A percentile compares a stretch with the other conserved stretches of the same genome.
phyloP scores from a whole-genome alignment of 495 filamentous ascomycete genomes.

The Staphylotrichum tortipilum region DNA sequence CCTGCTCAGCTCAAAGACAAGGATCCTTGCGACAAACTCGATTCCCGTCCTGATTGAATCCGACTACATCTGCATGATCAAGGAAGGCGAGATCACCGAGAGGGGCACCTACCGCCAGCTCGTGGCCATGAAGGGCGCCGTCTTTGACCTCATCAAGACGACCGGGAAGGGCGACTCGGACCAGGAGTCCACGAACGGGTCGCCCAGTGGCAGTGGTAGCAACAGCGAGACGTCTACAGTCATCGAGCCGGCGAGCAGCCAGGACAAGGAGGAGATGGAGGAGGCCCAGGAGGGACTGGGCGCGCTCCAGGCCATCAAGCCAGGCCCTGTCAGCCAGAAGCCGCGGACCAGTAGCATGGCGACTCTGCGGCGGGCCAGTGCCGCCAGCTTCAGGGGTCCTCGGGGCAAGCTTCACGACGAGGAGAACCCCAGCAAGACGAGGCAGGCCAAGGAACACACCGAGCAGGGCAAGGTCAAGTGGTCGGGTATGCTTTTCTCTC shows the following conservation, averaged over 20 bases:
- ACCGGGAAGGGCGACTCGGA: constrained; percentile 47
- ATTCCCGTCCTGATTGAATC: constrained; percentile 81
- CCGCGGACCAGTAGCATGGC: constrained; percentile 59
- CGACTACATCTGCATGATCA: constrained; percentile 74
- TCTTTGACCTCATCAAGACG: constrained; percentile 76
- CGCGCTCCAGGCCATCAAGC: constrained; percentile 63
- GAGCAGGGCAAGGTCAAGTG: constrained; percentile 98
- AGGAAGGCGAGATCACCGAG: constrained; percentile 77
- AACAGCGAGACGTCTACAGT: constrained; percentile 53
- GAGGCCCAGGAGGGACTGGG: constrained; percentile 61
- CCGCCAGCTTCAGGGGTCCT: constrained; percentile 80
- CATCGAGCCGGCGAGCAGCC: constrained; percentile 40
- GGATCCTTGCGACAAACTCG: constrained; percentile 91
- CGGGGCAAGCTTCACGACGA: constrained; percentile 77
- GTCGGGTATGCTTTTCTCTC: constrained; percentile 53
- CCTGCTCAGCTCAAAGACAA: constrained; percentile 75
- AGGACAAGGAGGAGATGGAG: constrained; percentile 54
- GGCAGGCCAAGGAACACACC: constrained; percentile 73
- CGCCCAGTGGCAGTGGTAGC: constrained; percentile 37
- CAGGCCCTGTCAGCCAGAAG: constrained; percentile 36
- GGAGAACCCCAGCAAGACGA: constrained; percentile 68
- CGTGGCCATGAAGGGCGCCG: constrained; percentile 86
- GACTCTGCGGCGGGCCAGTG: constrained; percentile 81
- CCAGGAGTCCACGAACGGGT: constrained; percentile 17
- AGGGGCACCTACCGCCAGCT: constrained; percentile 83